Conservation (phyloP, 1,284 basidiomycete genomes). For the Psilocybe mexicana region DNA sequence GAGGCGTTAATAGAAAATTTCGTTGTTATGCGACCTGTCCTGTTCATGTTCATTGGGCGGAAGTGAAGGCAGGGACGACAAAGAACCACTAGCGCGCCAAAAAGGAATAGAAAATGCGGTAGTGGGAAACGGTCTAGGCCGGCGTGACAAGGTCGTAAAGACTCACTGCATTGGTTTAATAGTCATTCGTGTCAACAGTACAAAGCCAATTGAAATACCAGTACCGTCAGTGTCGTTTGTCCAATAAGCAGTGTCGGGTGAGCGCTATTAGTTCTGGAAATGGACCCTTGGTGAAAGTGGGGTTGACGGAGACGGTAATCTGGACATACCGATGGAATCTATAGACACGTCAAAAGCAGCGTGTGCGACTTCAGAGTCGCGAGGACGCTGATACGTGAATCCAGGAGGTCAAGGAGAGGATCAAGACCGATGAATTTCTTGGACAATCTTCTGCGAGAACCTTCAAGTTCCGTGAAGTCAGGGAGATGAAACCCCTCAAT, state of each 20-base stretch:
- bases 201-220: not conserved
- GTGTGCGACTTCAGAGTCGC: not conserved
- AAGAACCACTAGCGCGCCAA: not conserved
- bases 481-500: not conserved
- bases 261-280: not conserved
- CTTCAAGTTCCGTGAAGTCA: not conserved
- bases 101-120: not conserved
- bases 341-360: not conserved
- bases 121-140: not conserved
- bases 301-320: constrained; percentile 2
- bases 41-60: not conserved
- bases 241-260: constrained; percentile 2
- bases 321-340: constrained; percentile 8
- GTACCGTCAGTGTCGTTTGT: not conserved
- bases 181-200: too few relatives aligned
- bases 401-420: constrained; percentile 9
- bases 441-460: not conserved
- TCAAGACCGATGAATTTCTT: not conserved
- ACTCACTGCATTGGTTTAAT: not conserved
- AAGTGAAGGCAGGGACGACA: not conserved
- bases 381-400: constrained; percentile 16
- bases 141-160: not conserved
- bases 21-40: not conserved
- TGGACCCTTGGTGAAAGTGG: not conserved
- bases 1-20: not conserved